phyloP scores from a whole-genome alignment of 805 yeast species.

The Candida corydali region DNA sequence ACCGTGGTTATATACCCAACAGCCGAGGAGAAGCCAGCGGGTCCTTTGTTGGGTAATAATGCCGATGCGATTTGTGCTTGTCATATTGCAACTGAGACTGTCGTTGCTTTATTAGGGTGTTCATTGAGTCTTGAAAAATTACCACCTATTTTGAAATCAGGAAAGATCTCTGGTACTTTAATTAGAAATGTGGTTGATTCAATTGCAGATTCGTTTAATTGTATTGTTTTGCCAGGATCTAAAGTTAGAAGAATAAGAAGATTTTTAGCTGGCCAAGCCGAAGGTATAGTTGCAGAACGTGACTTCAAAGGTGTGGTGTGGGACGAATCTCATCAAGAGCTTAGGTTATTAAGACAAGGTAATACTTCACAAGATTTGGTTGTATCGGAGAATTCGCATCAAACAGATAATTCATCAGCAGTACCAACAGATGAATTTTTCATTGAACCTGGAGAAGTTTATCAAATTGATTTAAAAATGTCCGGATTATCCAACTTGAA shows the following conservation, averaged over 20 bases:
- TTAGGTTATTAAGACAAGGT: slow-evolving; percentile 44
- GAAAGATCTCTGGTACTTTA: slow-evolving; percentile 58
- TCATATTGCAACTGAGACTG: slow-evolving; percentile 84
- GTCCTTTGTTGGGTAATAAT: slow-evolving; percentile 77
- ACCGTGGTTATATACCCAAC: slow-evolving; percentile 81
- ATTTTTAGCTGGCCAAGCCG: slow-evolving; percentile 93
- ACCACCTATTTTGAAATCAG: slow-evolving; percentile 48
- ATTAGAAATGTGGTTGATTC: slow-evolving; percentile 77
- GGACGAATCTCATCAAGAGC: slow-evolving; percentile 81
- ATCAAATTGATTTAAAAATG: slow-evolving; percentile 78
- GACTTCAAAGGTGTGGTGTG: slow-evolving; percentile 91
- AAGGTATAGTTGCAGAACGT: slow-evolving; percentile 84
- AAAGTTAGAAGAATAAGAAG: slow-evolving; percentile 88
- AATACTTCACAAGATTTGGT: slow-evolving; percentile 15
- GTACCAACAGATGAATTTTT: slow-evolving; percentile 70
- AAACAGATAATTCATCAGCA: slow-evolving; percentile 41
- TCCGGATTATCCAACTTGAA: slow-evolving; percentile 54
- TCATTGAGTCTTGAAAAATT: slow-evolving; percentile 72
- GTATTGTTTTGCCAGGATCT: slow-evolving; percentile 88
- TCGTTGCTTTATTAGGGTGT: slow-evolving; percentile 70
- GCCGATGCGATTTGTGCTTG: slow-evolving; percentile 92
- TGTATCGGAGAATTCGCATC: slow-evolving; percentile 9
- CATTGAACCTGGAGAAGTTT: slow-evolving; percentile 80
- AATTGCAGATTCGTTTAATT: slow-evolving; percentile 80
- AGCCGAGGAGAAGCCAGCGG: slow-evolving; percentile 47